A percentile compares a stretch with the other conserved stretches of the same genome.
Evolutionary conservation across 208 protist genomes (phyloP).

Genomic region (Porcisia hertigi): DNA sequence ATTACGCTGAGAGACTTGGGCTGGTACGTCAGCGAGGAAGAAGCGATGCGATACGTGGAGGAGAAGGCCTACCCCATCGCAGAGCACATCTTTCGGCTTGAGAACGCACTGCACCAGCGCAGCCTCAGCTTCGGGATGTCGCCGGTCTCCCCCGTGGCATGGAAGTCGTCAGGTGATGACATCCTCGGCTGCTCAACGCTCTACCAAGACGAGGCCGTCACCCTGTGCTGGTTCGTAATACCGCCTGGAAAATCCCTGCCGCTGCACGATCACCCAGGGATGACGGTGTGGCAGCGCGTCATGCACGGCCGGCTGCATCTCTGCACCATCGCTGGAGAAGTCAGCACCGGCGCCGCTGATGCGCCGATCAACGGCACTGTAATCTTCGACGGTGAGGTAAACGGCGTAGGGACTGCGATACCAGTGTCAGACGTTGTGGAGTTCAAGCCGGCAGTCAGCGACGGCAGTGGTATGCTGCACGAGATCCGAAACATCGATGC

Average conservation of each 20-base stretch:
- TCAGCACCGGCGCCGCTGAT: neutral
- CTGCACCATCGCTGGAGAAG: constrained; percentile 29
- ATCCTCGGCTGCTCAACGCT: constrained; percentile 63
- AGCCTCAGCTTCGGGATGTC: constrained; percentile 1
- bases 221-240: constrained; percentile 76
- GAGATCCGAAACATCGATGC: constrained; percentile 59
- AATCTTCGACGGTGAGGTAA: constrained; percentile 21
- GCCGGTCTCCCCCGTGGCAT: constrained; percentile 19
- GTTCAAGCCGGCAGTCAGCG: constrained; percentile 3
- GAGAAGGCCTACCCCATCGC: constrained; percentile 34
- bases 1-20: constrained; percentile 45
- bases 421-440: constrained; percentile 4
- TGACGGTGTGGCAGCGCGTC: constrained; percentile 71
- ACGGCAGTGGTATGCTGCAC: constrained; percentile 56
- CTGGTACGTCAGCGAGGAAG: constrained; percentile 45
- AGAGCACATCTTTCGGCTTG: constrained; percentile 37
- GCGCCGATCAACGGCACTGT: constrained; percentile 13
- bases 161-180: constrained; percentile 32
- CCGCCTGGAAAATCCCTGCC: constrained; percentile 53
- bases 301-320: constrained; percentile 60
- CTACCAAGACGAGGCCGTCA: constrained; percentile 43
- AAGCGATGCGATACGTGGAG: constrained; percentile 26
- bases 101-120: constrained; percentile 41
- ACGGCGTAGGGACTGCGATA: constrained; percentile 8
- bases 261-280: constrained; percentile 77